Percentiles rank a stretch among this genome's conserved stretches.
Evolutionary conservation across 352 stramenopile species (phyloP).

Genomic region (Phytophthora pistaciae): DNA sequence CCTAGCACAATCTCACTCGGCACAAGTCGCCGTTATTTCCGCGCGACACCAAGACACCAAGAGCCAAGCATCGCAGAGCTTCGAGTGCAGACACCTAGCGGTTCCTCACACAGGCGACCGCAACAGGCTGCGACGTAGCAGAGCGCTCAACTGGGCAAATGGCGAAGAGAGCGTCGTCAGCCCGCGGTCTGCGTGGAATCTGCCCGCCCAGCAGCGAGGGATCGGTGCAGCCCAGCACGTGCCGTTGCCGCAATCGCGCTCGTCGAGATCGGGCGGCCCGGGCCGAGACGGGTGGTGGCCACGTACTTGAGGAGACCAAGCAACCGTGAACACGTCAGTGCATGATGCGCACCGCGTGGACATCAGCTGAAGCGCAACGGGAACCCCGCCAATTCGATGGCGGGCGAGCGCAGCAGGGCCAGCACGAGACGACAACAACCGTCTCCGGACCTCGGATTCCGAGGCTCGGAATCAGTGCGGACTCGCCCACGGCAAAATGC

Average conservation of each 20-base stretch:
- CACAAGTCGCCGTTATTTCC: background rate
- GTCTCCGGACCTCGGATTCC: background rate
- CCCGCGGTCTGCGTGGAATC: background rate
- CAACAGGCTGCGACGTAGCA: background rate
- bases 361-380: slow-evolving; percentile 26
- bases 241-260: slow-evolving; percentile 15
- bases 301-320: slow-evolving; percentile 21
- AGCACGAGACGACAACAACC: background rate
- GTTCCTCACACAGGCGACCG: background rate
- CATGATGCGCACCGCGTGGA: slow-evolving; percentile 16
- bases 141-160: slow-evolving; percentile 15
- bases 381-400: background rate
- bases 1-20: background rate
- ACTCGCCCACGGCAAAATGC: background rate
- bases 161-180: background rate
- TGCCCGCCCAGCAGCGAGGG: background rate
- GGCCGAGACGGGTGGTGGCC: slow-evolving; percentile 16
- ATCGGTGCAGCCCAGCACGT: slow-evolving; percentile 14
- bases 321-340: slow-evolving; percentile 28
- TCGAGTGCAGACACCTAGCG: background rate
- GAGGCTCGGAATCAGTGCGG: background rate
- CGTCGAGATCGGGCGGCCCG: slow-evolving; percentile 1
- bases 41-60: background rate
- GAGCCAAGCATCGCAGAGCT: background rate
- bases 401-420: background rate